Conservation (phyloP, 2,329 filamentous ascomycete genomes). For the Botrytis paeoniae region DNA sequence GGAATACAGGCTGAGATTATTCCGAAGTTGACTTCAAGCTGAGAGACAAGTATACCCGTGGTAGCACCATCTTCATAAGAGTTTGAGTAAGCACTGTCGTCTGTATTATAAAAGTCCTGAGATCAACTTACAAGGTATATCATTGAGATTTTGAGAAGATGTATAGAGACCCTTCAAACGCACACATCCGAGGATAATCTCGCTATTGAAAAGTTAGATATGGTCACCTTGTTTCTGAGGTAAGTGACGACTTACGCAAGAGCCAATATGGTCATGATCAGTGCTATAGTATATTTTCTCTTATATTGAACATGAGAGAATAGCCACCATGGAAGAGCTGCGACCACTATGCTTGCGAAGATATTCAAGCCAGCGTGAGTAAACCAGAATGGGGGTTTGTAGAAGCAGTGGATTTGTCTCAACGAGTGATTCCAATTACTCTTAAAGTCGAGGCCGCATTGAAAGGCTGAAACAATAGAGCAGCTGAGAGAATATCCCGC, state of each 20-base stretch:
- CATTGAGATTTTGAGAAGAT: neutral
- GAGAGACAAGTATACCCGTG: slow-evolving; percentile 21
- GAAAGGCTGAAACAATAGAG: slow-evolving; percentile 23
- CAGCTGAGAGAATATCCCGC: slow-evolving; percentile 14
- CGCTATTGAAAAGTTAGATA: neutral
- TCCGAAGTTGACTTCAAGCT: slow-evolving; percentile 24
- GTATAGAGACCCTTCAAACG: neutral
- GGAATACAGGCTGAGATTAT: slow-evolving; percentile 24
- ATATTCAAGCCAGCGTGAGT: slow-evolving; percentile 23
- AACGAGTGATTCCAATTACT: slow-evolving; percentile 21
- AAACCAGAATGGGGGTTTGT: slow-evolving; percentile 24
- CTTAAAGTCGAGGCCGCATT: slow-evolving; percentile 21
- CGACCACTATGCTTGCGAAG: slow-evolving; percentile 17
- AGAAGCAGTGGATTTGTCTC: slow-evolving; percentile 23
- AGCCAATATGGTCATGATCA: slow-evolving; percentile 19
- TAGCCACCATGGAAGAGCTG: slow-evolving; percentile 20
- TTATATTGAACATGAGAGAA: slow-evolving; percentile 21
- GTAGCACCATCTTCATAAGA: slow-evolving; percentile 14
- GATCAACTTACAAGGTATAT: slow-evolving; percentile 6
- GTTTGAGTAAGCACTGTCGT: neutral
- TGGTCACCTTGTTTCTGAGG: too few species aligned
- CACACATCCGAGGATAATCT: slow-evolving; percentile 8
- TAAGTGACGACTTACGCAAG: slow-evolving; percentile 16
- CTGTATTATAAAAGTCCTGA: neutral
- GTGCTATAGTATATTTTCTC: slow-evolving; percentile 21